These are phyloP conservation scores for Mortierella sp. DNA, from an alignment of 371 early-diverging fungal genomes.

Conservation along the genomic window DNA sequence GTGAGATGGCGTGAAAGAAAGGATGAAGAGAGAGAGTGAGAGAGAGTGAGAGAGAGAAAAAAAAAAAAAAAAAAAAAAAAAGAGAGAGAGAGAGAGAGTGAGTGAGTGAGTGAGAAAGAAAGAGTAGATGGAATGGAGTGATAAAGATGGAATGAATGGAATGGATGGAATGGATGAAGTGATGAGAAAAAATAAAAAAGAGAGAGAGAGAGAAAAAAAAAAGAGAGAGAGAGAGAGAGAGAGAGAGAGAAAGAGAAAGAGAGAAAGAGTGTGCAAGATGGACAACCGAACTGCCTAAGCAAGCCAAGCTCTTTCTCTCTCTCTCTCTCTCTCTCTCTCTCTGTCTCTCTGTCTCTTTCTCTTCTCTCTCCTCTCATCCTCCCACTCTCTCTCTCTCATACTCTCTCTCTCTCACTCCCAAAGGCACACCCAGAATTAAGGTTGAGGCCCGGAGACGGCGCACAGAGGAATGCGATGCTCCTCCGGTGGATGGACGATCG, in stretches of 20 bases:
- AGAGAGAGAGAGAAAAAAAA: too few species aligned
- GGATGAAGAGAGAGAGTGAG: too few species aligned
- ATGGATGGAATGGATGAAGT: background rate
- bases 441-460: too few species aligned
- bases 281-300: too few species aligned
- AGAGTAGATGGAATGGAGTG: background rate
- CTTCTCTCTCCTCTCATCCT: background rate
- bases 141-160: background rate
- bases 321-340: background rate
- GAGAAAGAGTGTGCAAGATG: too few species aligned
- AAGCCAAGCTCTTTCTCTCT: background rate
- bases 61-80: background rate
- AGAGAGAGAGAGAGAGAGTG: conserved; percentile 6
- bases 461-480: too few species aligned
- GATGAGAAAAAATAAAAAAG: background rate
- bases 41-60: background rate
- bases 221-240: too few species aligned
- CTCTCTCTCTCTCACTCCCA: background rate
- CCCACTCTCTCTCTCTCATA: background rate
- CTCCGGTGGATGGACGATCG: too few species aligned
- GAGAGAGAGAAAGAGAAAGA: too few species aligned
- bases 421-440: too few species aligned
- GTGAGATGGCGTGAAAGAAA: too few species aligned
- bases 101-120: background rate
- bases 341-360: background rate